Conservation (phyloP, 148 eudicot species). For the Spergularia marina region DNA sequence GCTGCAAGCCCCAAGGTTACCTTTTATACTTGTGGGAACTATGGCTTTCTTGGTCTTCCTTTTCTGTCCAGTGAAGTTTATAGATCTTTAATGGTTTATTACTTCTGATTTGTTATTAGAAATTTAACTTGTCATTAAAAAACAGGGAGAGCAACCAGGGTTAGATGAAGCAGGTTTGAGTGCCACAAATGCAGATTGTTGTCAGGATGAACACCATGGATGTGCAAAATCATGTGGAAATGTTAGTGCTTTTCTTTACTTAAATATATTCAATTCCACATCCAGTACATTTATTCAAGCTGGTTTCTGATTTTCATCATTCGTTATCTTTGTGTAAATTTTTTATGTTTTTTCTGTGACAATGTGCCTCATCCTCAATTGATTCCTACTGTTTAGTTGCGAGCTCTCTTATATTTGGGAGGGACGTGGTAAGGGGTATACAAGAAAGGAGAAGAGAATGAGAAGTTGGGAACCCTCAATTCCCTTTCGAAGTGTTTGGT, state of each 20-base stretch:
- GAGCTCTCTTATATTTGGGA: not conserved
- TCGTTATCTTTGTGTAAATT: not conserved
- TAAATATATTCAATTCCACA: not conserved
- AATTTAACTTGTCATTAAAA: constrained; percentile 42
- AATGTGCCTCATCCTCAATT: not conserved
- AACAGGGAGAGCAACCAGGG: constrained; percentile 48
- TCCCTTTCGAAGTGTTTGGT: not conserved
- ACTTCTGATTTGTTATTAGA: constrained; percentile 22
- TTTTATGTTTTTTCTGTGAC: not conserved
- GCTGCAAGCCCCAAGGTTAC: constrained; percentile 26
- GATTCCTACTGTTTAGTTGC: not conserved
- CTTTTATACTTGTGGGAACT: not conserved
- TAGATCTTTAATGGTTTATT: not conserved
- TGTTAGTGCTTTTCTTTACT: constrained; percentile 34
- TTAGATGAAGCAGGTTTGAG: constrained; percentile 30
- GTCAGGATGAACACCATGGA: constrained; percentile 25
- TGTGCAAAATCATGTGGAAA: constrained; percentile 38
- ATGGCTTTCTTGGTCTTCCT: not conserved
- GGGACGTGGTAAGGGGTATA: not conserved
- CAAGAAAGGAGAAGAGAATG: not conserved
- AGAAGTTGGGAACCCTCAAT: not conserved
- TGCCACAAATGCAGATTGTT: constrained; percentile 14
- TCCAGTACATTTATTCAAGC: not conserved
- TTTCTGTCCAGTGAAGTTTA: not conserved
- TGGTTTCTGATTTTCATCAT: not conserved